Conservation (phyloP, 2,329 filamentous ascomycete genomes). For the Bipolaris sorokiniana region DNA sequence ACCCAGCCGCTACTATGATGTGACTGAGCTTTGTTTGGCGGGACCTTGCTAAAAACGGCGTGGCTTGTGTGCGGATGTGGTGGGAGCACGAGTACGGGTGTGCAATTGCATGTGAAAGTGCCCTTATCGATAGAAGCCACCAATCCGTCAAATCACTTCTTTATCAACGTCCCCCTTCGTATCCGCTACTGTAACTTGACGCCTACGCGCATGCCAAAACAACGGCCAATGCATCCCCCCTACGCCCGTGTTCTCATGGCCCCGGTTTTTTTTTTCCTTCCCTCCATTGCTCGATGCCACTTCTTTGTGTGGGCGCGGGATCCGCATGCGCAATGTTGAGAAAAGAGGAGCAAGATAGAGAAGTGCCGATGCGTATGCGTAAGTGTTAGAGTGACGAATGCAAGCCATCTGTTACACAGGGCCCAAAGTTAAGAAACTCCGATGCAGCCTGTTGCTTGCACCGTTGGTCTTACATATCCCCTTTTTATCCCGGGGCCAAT, state of each 20-base stretch:
- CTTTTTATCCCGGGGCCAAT: too few species aligned
- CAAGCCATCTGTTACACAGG: too few species aligned
- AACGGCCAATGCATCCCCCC: neutral
- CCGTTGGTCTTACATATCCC: too few species aligned
- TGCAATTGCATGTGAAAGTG: constrained; percentile 36
- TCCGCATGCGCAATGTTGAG: constrained; percentile 1
- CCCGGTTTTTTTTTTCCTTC: neutral
- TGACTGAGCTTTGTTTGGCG: constrained; percentile 25
- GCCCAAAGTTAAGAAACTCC: too few species aligned
- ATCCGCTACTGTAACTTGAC: neutral
- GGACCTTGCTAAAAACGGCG: constrained; percentile 32
- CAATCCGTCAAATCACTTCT: neutral
- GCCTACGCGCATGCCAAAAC: neutral
- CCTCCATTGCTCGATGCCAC: neutral
- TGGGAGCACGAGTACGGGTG: neutral
- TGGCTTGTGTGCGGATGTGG: constrained; percentile 14
- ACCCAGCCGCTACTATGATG: constrained; percentile 19
- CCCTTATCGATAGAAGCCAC: constrained; percentile 31
- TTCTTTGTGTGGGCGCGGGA: constrained; percentile 5
- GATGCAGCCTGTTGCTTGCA: too few species aligned
- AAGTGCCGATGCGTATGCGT: too few species aligned
- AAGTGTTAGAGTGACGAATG: too few species aligned
- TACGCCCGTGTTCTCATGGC: too few species aligned
- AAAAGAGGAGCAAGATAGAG: constrained; percentile 4
- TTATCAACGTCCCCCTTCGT: neutral